A percentile compares a stretch with the other conserved stretches of the same genome.
Evolutionary conservation across 2,329 filamentous ascomycete genomes (phyloP).

Genomic region (Fulvia fulva): DNA sequence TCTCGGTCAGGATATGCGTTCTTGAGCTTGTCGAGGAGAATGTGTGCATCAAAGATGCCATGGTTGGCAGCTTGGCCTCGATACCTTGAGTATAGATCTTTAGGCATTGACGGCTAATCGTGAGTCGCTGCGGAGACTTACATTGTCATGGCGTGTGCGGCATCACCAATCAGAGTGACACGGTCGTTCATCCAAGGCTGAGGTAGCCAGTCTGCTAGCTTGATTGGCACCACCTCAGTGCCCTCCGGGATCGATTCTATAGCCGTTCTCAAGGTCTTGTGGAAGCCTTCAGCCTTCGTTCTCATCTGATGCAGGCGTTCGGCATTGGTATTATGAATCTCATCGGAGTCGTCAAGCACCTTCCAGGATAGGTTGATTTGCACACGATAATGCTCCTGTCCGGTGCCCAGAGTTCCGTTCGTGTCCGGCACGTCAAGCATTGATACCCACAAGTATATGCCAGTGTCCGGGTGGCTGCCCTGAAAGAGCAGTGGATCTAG

Average conservation of each 20-base stretch:
- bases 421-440: constrained; percentile 42
- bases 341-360: neutral
- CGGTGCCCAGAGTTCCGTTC: constrained; percentile 18
- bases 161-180: constrained; percentile 38
- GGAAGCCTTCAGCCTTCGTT: neutral
- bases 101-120: neutral
- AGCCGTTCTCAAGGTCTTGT: neutral
- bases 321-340: neutral
- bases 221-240: neutral
- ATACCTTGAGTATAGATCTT: neutral
- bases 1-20: neutral
- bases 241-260: neutral
- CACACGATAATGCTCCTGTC: constrained; percentile 37
- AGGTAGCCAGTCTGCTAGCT: neutral
- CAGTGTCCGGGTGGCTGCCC: constrained; percentile 16
- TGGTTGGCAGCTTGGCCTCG: constrained; percentile 7
- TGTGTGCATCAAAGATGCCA: constrained; percentile 2
- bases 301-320: constrained; percentile 1
- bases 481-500: constrained; percentile 24
- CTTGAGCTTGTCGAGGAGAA: neutral
- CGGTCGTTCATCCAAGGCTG: constrained; percentile 7
- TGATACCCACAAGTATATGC: constrained; percentile 21
- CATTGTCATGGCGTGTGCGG: constrained; percentile 37
- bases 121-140: neutral
- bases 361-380: constrained; percentile 49